phyloP scores from a whole-genome alignment of 2,329 filamentous ascomycete species.

The Monosporascus cannonballus region DNA sequence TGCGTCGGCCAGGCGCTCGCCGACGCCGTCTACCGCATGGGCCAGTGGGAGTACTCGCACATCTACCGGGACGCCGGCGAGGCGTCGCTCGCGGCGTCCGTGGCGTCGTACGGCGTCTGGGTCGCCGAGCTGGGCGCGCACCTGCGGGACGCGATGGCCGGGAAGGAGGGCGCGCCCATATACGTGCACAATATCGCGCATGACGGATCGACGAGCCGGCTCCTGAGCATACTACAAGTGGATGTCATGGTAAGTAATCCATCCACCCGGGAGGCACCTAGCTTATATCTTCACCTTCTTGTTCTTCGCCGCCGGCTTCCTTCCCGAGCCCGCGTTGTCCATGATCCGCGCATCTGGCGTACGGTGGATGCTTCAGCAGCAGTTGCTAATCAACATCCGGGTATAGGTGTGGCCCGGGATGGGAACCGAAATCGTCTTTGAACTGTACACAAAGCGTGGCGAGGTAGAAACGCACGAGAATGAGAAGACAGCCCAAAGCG shows the following conservation, averaged over 20 bases:
- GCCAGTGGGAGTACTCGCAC: conserved; percentile 75
- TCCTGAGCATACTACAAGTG: conserved; percentile 65
- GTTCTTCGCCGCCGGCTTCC: background rate
- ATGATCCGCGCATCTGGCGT: background rate
- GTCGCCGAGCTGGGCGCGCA: conserved; percentile 64
- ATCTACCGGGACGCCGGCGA: conserved; percentile 62
- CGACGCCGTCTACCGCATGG: conserved; percentile 66
- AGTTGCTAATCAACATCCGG: background rate
- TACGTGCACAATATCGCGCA: conserved; percentile 78
- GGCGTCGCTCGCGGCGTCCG: conserved; percentile 55
- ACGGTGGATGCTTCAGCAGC: background rate
- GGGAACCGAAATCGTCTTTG: conserved; percentile 73
- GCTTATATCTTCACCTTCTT: too few relatives aligned
- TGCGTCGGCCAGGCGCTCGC: conserved; percentile 61
- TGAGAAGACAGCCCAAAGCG: conserved; percentile 10
- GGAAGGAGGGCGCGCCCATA: conserved; percentile 30
- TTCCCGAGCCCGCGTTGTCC: too few relatives aligned
- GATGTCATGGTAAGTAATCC: conserved; percentile 59
- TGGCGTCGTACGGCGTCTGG: conserved; percentile 64
- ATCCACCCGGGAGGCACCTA: too few relatives aligned
- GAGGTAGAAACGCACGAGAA: conserved; percentile 8
- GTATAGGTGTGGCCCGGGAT: conserved; percentile 63
- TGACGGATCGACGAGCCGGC: conserved; percentile 63
- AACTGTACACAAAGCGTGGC: conserved; percentile 51
- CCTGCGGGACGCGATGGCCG: conserved; percentile 47